These are phyloP conservation scores for Mollisia scopiformis DNA, from an alignment of 2,329 filamentous ascomycete genomes.

Conservation along the genomic window DNA sequence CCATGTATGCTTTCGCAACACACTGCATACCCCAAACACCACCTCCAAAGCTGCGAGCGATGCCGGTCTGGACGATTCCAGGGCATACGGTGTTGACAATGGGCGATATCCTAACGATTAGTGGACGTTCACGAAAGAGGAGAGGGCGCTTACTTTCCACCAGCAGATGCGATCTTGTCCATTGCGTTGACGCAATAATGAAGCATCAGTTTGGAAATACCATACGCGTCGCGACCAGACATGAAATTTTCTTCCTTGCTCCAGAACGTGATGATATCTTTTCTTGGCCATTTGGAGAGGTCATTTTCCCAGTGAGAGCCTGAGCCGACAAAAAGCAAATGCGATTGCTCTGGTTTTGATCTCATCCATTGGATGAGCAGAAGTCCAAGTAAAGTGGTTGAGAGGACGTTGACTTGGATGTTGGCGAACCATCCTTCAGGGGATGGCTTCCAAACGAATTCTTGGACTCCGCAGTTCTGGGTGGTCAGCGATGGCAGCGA, in stretches of 20 bases:
- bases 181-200: neutral
- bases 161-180: neutral
- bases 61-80: neutral
- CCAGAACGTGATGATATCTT: neutral
- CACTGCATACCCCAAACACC: neutral
- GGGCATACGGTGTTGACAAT: neutral
- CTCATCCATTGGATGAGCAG: constrained; percentile 10
- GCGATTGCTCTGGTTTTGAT: neutral
- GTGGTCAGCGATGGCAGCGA: neutral
- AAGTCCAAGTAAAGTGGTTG: constrained; percentile 7
- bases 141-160: neutral
- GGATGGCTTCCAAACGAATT: neutral
- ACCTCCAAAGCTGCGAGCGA: neutral
- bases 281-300: neutral
- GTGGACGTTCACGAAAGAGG: neutral
- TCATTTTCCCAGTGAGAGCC: constrained; percentile 3
- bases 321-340: constrained; percentile 1
- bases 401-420: constrained; percentile 12
- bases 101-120: neutral
- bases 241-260: constrained; percentile 2
- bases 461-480: constrained; percentile 23
- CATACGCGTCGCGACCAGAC: neutral
- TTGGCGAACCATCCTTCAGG: constrained; percentile 9
- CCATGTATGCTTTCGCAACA: neutral
- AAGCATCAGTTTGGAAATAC: neutral